Percentiles rank a stretch among this genome's conserved stretches.
Conservation (phyloP, 768 basidiomycete species). For the Podaxis sp. region DNA sequence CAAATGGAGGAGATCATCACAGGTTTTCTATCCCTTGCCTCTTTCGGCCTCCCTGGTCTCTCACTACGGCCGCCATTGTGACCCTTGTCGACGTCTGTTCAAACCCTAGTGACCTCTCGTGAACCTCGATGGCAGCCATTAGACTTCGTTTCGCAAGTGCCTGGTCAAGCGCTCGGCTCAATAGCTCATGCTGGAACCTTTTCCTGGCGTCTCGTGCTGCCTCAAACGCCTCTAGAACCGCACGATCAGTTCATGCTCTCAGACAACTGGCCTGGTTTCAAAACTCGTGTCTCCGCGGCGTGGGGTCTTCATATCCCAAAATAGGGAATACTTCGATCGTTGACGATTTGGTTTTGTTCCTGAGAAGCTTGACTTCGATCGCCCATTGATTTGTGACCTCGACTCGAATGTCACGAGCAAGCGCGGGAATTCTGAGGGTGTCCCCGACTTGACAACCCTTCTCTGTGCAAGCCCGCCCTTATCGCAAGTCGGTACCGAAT, state of each 20-base stretch:
- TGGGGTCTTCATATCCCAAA: slow-evolving; percentile 1
- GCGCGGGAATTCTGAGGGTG: not conserved
- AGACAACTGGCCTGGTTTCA: slow-evolving; percentile 6
- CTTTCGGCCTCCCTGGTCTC: slow-evolving; percentile 16
- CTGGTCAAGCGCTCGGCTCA: not conserved
- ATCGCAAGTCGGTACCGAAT: slow-evolving; percentile 23
- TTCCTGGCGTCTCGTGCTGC: not conserved
- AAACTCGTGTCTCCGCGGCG: slow-evolving; percentile 9
- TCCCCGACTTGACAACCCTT: slow-evolving; percentile 15
- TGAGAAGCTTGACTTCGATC: slow-evolving; percentile 30
- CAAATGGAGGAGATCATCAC: slow-evolving; percentile 35
- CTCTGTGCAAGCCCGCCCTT: slow-evolving; percentile 21
- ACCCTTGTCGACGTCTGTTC: slow-evolving; percentile 23
- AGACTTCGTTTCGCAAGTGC: slow-evolving; percentile 1
- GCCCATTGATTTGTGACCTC: slow-evolving; percentile 13
- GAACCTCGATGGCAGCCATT: slow-evolving; percentile 8
- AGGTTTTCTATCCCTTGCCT: slow-evolving; percentile 24
- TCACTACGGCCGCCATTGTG: slow-evolving; percentile 22
- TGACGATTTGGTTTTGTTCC: slow-evolving; percentile 26
- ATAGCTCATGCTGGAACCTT: not conserved
- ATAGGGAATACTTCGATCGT: slow-evolving; percentile 30
- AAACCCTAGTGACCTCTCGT: slow-evolving; percentile 23
- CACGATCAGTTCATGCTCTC: slow-evolving; percentile 1
- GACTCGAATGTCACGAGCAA: slow-evolving; percentile 30
- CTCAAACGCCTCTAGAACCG: not conserved